Evolutionary conservation across 1,284 basidiomycete species (phyloP).

Genomic region (Prillingera fragicola): DNA sequence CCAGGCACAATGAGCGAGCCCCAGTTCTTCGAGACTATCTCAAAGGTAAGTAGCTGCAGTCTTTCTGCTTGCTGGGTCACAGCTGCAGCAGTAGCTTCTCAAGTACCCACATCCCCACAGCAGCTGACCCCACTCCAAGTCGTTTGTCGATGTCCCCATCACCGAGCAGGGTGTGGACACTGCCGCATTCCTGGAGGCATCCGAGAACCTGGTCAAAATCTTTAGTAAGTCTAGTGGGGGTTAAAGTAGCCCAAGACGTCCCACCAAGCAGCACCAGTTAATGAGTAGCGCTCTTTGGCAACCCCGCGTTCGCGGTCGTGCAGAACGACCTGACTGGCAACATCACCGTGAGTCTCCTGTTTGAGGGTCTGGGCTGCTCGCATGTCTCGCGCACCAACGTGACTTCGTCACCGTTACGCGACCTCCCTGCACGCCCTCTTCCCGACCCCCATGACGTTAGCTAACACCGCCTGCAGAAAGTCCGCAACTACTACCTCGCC

Average conservation of each 20-base stretch:
- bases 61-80: conserved; percentile 1
- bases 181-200: conserved; percentile 77
- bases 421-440: conserved; percentile 19
- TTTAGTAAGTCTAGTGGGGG: conserved; percentile 65
- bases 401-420: conserved; percentile 4
- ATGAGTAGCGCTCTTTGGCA: conserved; percentile 75
- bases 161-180: conserved; percentile 87
- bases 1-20: conserved; percentile 56
- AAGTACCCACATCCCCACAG: neutral
- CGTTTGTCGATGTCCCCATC: conserved; percentile 82
- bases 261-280: neutral
- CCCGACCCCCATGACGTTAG: neutral
- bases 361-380: neutral
- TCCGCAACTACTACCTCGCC: conserved; percentile 69
- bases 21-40: conserved; percentile 79
- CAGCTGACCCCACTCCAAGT: conserved; percentile 52
- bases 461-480: conserved; percentile 62
- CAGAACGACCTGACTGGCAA: conserved; percentile 88
- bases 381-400: neutral
- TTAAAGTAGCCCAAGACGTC: too few species aligned
- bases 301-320: conserved; percentile 77
- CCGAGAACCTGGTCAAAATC: conserved; percentile 80
- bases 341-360: conserved; percentile 61
- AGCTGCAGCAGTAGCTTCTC: neutral
- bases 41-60: conserved; percentile 54